Percentiles rank a stretch among this genome's conserved stretches.
Evolutionary conservation across 441 rosid species (phyloP).

Genomic region (Francoa sonchifolia): DNA sequence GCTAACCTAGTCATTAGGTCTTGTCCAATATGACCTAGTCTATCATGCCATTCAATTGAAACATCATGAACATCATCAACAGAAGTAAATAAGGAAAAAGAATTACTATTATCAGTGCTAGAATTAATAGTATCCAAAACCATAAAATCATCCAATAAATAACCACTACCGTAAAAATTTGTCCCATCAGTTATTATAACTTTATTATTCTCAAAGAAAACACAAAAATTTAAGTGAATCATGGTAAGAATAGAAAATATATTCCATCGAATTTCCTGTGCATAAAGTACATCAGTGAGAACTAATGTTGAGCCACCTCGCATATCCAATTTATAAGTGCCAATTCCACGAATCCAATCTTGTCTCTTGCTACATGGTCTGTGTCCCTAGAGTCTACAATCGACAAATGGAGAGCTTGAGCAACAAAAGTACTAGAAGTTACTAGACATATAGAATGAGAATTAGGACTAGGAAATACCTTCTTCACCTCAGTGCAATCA

Average conservation of each 20-base stretch:
- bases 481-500: not conserved
- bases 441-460: not conserved
- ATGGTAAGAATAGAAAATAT: not conserved
- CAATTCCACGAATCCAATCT: not conserved
- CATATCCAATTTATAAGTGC: not conserved
- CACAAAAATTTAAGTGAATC: not conserved
- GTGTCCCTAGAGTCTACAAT: slow-evolving; percentile 2
- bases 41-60: not conserved
- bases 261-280: not conserved
- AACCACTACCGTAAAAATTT: not conserved
- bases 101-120: not conserved
- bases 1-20: not conserved
- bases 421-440: not conserved
- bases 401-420: not conserved
- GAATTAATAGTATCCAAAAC: not conserved
- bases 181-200: not conserved
- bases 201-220: not conserved
- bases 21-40: slow-evolving; percentile 1
- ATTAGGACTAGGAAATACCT: no score
- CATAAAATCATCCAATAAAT: not conserved
- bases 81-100: not conserved
- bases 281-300: slow-evolving; percentile 1
- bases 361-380: slow-evolving; percentile 4
- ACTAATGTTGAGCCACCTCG: not conserved
- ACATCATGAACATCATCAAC: not conserved